These are phyloP conservation scores for Neurospora sp. DNA, from an alignment of 2,329 filamentous ascomycete species.

Conservation along the genomic window DNA sequence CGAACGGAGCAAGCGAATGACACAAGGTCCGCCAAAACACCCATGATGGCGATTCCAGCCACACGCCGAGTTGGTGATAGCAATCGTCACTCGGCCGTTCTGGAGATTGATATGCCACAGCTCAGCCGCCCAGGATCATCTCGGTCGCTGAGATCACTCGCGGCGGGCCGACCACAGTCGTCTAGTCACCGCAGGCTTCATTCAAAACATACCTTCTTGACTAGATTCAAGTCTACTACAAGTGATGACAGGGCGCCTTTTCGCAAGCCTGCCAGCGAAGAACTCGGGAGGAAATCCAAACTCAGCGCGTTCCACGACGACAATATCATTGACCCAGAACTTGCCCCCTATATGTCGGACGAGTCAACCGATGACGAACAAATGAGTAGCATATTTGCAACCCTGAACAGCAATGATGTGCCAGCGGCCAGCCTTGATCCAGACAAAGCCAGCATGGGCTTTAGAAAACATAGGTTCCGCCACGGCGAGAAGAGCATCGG, in stretches of 20 bases:
- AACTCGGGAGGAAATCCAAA: conserved; percentile 52
- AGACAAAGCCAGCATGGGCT: conserved; percentile 63
- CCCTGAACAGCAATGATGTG: conserved; percentile 55
- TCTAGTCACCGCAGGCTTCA: conserved; percentile 74
- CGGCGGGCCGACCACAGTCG: conserved; percentile 62
- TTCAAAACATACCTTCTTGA: conserved; percentile 76
- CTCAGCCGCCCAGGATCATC: conserved; percentile 89
- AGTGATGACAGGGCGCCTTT: conserved; percentile 78
- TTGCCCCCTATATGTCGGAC: conserved; percentile 93
- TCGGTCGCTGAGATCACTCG: conserved; percentile 69
- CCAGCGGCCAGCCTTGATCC: conserved; percentile 59
- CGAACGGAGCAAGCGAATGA: conserved; percentile 35
- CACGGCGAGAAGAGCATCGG: conserved; percentile 66
- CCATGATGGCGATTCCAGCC: conserved; percentile 62
- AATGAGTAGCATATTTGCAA: conserved; percentile 66
- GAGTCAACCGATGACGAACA: conserved; percentile 90
- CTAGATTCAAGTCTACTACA: conserved; percentile 58
- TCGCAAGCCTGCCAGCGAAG: conserved; percentile 59
- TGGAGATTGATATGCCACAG: conserved; percentile 81
- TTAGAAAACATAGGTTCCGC: conserved; percentile 66
- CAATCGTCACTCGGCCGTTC: conserved; percentile 74
- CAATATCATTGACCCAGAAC: conserved; percentile 94
- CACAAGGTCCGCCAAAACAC: conserved; percentile 48
- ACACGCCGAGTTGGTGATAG: conserved; percentile 61
- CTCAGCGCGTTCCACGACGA: conserved; percentile 95